Conservation (phyloP, 2,329 filamentous ascomycete genomes). For the Calcarisporium arbuscula region DNA sequence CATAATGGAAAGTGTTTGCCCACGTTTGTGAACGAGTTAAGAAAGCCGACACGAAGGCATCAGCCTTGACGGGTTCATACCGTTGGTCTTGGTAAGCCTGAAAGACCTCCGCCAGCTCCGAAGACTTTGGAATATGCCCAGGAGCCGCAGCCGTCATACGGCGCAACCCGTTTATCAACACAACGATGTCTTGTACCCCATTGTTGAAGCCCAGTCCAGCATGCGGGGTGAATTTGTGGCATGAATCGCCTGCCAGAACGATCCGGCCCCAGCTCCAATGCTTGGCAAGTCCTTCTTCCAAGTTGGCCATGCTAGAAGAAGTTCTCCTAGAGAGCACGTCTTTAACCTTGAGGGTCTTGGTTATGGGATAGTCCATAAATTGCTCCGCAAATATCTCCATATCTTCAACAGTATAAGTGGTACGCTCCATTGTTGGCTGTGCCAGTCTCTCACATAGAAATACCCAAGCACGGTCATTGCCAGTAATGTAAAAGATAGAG, state of each 20-base stretch:
- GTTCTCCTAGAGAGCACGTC: conserved; percentile 1
- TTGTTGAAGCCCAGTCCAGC: conserved; percentile 24
- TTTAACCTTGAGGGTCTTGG: conserved; percentile 5
- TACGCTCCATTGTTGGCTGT: conserved; percentile 10
- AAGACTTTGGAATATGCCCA: too few relatives aligned
- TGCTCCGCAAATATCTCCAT: conserved; percentile 14
- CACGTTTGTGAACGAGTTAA: too few relatives aligned
- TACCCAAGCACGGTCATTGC: conserved; percentile 18
- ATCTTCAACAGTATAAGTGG: conserved; percentile 18
- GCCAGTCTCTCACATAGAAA: conserved; percentile 21
- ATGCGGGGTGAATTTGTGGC: conserved; percentile 27
- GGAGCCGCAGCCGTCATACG: too few relatives aligned
- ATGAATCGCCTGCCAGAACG: conserved; percentile 25
- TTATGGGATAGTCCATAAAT: conserved; percentile 19
- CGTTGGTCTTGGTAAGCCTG: too few relatives aligned
- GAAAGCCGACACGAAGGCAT: neutral
- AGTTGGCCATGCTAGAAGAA: conserved; percentile 16
- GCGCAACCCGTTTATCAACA: conserved; percentile 14
- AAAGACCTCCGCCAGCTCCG: too few relatives aligned
- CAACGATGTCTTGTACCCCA: conserved; percentile 19
- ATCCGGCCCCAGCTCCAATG: conserved; percentile 22
- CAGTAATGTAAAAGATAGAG: conserved; percentile 20
- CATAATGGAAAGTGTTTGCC: neutral
- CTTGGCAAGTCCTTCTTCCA: conserved; percentile 25
- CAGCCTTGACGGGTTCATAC: too few relatives aligned